Evolutionary conservation across 83 land plant genomes (phyloP).

Genomic region (Thuja plicata): DNA sequence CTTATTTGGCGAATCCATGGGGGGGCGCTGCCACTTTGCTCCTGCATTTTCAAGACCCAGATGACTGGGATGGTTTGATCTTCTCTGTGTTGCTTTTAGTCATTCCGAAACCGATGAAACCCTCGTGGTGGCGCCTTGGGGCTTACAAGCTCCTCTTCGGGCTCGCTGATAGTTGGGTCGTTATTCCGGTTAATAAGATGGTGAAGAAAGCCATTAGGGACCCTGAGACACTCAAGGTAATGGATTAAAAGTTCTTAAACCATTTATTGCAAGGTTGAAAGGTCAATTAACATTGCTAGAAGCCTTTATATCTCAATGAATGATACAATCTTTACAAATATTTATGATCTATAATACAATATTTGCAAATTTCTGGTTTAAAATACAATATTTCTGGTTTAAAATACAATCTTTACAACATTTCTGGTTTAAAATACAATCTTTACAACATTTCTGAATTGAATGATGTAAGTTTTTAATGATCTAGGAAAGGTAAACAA

Average conservation of each 20-base stretch:
- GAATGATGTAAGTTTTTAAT: no score
- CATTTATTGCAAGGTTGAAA: no score
- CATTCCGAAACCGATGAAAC: slow-evolving; percentile 76
- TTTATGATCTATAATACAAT: no score
- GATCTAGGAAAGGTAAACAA: no score
- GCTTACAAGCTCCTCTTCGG: slow-evolving; percentile 70
- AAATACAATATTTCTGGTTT: no score
- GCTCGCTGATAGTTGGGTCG: slow-evolving; percentile 79
- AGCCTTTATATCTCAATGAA: no score
- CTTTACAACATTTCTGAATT: no score
- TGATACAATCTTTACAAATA: no score
- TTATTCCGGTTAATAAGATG: slow-evolving; percentile 75
- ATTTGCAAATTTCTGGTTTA: no score
- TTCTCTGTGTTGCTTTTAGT: slow-evolving; percentile 84
- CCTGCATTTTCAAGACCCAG: slow-evolving; percentile 74
- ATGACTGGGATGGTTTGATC: slow-evolving; percentile 82
- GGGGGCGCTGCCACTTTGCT: slow-evolving; percentile 70
- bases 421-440: no score
- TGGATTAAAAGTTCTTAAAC: slow-evolving; percentile 31
- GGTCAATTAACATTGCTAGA: no score
- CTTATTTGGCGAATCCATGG: slow-evolving; percentile 92
- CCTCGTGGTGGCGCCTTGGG: slow-evolving; percentile 58
- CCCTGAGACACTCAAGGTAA: slow-evolving; percentile 53
- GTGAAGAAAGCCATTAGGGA: slow-evolving; percentile 75
- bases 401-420: no score